Percentiles rank a stretch among this genome's conserved stretches.
Conservation (phyloP, 1,284 basidiomycete species). For the Clitocybe nebularis region DNA sequence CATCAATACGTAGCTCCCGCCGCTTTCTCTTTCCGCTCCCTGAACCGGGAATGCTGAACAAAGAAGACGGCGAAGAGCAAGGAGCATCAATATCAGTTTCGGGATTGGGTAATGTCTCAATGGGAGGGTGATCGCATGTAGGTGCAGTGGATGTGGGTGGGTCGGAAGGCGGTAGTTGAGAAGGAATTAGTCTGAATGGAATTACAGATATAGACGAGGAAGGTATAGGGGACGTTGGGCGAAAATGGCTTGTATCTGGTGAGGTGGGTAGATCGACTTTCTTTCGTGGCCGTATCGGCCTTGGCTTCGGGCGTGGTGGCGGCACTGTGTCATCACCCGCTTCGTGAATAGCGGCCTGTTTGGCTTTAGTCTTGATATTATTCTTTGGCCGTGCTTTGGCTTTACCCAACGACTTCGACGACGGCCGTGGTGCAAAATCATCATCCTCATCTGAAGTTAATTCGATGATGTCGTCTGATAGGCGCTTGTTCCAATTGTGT, state of each 20-base stretch:
- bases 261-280: constrained; percentile 4
- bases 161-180: constrained; percentile 33
- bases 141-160: constrained; percentile 24
- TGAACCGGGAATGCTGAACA: constrained; percentile 18
- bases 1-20: constrained; percentile 11
- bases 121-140: constrained; percentile 25
- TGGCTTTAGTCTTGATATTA: constrained; percentile 3
- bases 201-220: constrained; percentile 11
- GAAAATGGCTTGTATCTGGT: constrained; percentile 7
- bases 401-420: constrained; percentile 14
- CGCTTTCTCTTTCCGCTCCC: constrained; percentile 11
- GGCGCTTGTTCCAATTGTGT: background rate
- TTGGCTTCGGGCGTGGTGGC: constrained; percentile 19
- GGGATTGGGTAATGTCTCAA: constrained; percentile 26
- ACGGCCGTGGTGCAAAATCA: constrained; percentile 15
- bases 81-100: constrained; percentile 16
- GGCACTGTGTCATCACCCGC: background rate
- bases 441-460: constrained; percentile 25
- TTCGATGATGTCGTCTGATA: constrained; percentile 20
- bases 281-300: constrained; percentile 10
- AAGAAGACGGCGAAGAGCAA: constrained; percentile 26
- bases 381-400: constrained; percentile 14
- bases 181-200: constrained; percentile 13
- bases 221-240: constrained; percentile 10
- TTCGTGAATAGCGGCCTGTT: background rate